Percentiles rank a stretch among this genome's conserved stretches.
Conservation (phyloP, 768 basidiomycete genomes). For the Butyriboletus loyo region DNA sequence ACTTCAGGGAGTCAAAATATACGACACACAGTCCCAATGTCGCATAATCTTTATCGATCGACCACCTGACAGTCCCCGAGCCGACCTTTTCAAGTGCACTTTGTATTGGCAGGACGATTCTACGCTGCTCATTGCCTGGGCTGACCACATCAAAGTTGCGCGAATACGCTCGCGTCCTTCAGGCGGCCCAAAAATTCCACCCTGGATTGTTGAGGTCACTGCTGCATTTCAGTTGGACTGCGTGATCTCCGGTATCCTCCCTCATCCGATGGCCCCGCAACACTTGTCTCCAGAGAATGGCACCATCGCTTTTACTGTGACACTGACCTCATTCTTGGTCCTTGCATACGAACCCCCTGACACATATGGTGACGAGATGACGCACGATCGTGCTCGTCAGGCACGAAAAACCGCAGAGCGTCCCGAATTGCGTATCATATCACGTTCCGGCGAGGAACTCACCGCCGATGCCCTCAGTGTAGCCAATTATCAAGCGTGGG, state of each 20-base stretch:
- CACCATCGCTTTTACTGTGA: conserved; percentile 21
- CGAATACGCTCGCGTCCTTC: conserved; percentile 66
- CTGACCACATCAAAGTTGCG: conserved; percentile 88
- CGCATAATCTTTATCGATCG: conserved; percentile 86
- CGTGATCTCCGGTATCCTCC: conserved; percentile 89
- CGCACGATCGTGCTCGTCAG: conserved; percentile 68
- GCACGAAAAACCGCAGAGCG: conserved; percentile 81
- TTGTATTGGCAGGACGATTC: conserved; percentile 91
- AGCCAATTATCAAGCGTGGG: conserved; percentile 75
- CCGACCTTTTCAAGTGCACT: conserved; percentile 92
- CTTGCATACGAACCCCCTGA: conserved; percentile 85
- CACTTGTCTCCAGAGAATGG: conserved; percentile 15
- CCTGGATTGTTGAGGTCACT: conserved; percentile 81
- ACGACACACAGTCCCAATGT: conserved; percentile 74
- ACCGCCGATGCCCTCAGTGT: conserved; percentile 81
- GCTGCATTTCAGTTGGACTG: conserved; percentile 92
- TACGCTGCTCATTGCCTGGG: conserved; percentile 91
- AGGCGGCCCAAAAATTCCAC: conserved; percentile 47
- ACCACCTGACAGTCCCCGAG: conserved; percentile 76
- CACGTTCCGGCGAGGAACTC: conserved; percentile 83
- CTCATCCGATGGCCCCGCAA: conserved; percentile 53
- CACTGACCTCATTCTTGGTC: conserved; percentile 76
- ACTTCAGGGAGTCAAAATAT: conserved; percentile 88
- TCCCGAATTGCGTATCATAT: conserved; percentile 93
- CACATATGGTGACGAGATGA: conserved; percentile 61